Evolutionary conservation across 2,329 filamentous ascomycete genomes (phyloP).

Genomic region (Trichothecium roseum): DNA sequence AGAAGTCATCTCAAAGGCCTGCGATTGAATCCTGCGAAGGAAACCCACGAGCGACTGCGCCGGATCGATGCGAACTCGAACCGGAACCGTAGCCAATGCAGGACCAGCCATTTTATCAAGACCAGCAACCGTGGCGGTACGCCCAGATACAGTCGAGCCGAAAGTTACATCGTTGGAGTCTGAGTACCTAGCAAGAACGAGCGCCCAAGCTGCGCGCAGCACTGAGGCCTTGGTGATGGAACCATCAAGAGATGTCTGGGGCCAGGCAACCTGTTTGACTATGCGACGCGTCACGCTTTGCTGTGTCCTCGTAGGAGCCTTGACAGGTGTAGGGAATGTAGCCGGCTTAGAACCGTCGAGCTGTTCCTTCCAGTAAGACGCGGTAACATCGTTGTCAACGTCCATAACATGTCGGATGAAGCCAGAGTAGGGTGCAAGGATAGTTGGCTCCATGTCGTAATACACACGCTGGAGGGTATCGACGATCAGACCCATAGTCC

Average conservation of each 20-base stretch:
- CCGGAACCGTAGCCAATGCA: conserved; percentile 11
- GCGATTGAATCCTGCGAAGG: conserved; percentile 13
- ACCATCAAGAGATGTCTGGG: background rate
- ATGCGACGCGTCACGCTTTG: background rate
- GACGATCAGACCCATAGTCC: conserved; percentile 5
- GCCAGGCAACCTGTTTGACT: background rate
- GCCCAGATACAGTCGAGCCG: background rate
- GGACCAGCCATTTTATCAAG: conserved; percentile 12
- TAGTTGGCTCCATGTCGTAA: conserved; percentile 11
- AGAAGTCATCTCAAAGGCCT: conserved; percentile 4
- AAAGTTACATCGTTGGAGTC: background rate
- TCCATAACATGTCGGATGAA: conserved; percentile 31
- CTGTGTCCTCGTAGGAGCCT: background rate
- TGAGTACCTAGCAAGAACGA: background rate
- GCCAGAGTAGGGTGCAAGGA: conserved; percentile 20
- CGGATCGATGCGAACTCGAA: conserved; percentile 15
- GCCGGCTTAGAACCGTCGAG: conserved; percentile 3
- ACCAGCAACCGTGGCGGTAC: conserved; percentile 6
- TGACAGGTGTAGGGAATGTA: conserved; percentile 1
- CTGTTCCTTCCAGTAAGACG: conserved; percentile 1
- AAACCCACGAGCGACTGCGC: conserved; percentile 21
- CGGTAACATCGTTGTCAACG: conserved; percentile 6
- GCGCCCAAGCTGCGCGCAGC: background rate
- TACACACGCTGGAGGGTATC: conserved; percentile 2
- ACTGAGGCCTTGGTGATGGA: conserved; percentile 8